Evolutionary conservation across 345 rosid species (phyloP).

Genomic region (Stellera chamaejasme): DNA sequence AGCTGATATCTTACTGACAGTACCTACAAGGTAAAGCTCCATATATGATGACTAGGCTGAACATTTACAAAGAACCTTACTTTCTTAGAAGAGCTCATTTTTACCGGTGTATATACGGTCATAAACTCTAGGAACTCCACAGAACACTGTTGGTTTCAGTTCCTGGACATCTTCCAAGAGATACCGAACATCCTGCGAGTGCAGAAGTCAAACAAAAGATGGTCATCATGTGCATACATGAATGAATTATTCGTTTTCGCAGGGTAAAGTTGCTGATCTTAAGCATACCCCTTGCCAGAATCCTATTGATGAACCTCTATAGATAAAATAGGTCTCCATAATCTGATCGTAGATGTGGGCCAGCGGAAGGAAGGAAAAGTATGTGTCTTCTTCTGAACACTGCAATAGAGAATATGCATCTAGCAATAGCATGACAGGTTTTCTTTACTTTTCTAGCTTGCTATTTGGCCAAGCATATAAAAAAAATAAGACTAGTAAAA

Average conservation of each 20-base stretch:
- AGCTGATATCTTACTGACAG: constrained; percentile 50
- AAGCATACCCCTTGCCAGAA: constrained; percentile 81
- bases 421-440: too few species aligned
- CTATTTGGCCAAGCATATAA: not conserved
- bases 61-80: not conserved
- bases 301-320: constrained; percentile 74
- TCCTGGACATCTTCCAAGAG: constrained; percentile 83
- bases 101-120: constrained; percentile 74
- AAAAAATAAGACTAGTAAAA: not conserved
- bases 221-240: not conserved
- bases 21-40: constrained; percentile 41
- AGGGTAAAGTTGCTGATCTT: not conserved
- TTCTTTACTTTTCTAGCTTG: not conserved
- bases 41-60: not conserved
- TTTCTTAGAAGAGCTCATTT: not conserved
- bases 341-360: constrained; percentile 90
- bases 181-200: constrained; percentile 53
- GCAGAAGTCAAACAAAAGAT: constrained; percentile 2
- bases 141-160: constrained; percentile 73
- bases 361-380: constrained; percentile 90
- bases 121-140: constrained; percentile 87
- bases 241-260: not conserved
- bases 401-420: constrained; percentile 19
- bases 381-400: constrained; percentile 66
- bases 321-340: constrained; percentile 69